Conservation (phyloP, 1,284 basidiomycete species). For the Earliella scabrosa region DNA sequence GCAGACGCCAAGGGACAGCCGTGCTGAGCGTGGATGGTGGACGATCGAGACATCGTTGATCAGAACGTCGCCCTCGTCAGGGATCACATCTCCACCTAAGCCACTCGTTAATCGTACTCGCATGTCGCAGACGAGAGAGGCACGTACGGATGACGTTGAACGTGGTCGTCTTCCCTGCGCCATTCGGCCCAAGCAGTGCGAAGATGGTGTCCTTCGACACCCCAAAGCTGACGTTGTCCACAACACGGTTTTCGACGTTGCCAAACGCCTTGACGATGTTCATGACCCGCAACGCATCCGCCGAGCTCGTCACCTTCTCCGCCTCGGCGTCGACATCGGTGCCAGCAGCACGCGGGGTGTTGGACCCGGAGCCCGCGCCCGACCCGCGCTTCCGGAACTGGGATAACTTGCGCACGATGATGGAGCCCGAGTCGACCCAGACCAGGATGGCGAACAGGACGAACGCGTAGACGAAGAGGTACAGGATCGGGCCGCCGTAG, state of each 20-base stretch:
- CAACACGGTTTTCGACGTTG: conserved; percentile 52
- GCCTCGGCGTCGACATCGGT: conserved; percentile 63
- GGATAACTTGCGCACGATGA: conserved; percentile 38
- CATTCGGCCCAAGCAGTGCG: conserved; percentile 80
- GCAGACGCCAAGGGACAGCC: conserved; percentile 75
- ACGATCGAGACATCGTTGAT: conserved; percentile 70
- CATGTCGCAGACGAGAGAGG: not conserved
- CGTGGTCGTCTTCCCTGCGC: conserved; percentile 81
- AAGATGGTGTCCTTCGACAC: conserved; percentile 69
- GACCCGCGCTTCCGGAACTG: conserved; percentile 11
- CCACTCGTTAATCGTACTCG: no score
- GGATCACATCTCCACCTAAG: conserved; percentile 63
- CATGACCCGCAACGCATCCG: conserved; percentile 67
- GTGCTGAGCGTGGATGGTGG: conserved; percentile 59
- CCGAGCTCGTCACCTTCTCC: conserved; percentile 47
- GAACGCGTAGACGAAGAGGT: conserved; percentile 63
- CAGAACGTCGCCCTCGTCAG: conserved; percentile 66
- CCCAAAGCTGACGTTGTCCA: conserved; percentile 76
- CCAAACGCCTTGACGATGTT: conserved; percentile 69
- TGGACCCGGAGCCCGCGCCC: not conserved
- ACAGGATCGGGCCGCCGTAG: conserved; percentile 78
- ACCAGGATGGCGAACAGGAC: conserved; percentile 61
- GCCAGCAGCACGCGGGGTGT: conserved; percentile 11
- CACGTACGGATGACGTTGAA: conserved; percentile 77
- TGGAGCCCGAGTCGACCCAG: conserved; percentile 63